phyloP scores from a whole-genome alignment of 2,329 filamentous ascomycete species.

The Zymoseptoria ardabiliae region DNA sequence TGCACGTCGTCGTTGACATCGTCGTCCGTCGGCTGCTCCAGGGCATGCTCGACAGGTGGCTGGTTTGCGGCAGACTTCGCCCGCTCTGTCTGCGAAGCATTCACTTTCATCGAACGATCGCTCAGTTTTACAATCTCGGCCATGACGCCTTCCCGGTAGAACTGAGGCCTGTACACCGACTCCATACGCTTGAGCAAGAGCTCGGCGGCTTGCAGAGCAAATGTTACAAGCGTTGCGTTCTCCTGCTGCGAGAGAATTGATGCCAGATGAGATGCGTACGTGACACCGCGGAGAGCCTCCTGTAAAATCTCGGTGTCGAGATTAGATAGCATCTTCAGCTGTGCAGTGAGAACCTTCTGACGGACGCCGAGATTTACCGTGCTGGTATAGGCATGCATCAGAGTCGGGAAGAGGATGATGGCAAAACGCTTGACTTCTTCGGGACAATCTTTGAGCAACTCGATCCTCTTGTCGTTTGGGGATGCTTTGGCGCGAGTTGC shows the following conservation, averaged over 20 bases:
- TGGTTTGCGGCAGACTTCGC: slow-evolving; percentile 6
- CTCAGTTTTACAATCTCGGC: slow-evolving; percentile 80
- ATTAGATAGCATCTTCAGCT: slow-evolving; percentile 96
- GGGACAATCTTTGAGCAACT: slow-evolving; percentile 74
- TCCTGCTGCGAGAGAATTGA: slow-evolving; percentile 95
- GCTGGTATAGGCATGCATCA: slow-evolving; percentile 95
- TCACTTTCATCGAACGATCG: slow-evolving; percentile 31
- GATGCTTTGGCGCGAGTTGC: slow-evolving; percentile 45
- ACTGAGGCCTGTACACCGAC: slow-evolving; percentile 86
- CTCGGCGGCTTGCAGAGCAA: slow-evolving; percentile 82
- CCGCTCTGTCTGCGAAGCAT: slow-evolving; percentile 7
- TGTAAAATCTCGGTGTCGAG: slow-evolving; percentile 77
- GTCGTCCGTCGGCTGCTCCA: slow-evolving; percentile 30
- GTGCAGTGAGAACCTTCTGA: slow-evolving; percentile 90
- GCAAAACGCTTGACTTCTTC: slow-evolving; percentile 84
- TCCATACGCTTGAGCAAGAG: slow-evolving; percentile 77
- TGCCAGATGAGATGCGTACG: slow-evolving; percentile 91
- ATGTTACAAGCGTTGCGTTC: slow-evolving; percentile 77
- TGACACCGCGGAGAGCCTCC: slow-evolving; percentile 77
- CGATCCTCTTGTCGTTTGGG: slow-evolving; percentile 72
- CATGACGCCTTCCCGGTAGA: slow-evolving; percentile 94
- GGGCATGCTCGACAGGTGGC: slow-evolving; percentile 14
- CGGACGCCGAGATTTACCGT: slow-evolving; percentile 92
- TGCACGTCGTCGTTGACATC: slow-evolving; percentile 48
- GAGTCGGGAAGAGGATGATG: slow-evolving; percentile 83